A percentile compares a stretch with the other conserved stretches of the same genome.
Conservation (phyloP, 495 filamentous ascomycete genomes). For the Evernia prunastri region DNA sequence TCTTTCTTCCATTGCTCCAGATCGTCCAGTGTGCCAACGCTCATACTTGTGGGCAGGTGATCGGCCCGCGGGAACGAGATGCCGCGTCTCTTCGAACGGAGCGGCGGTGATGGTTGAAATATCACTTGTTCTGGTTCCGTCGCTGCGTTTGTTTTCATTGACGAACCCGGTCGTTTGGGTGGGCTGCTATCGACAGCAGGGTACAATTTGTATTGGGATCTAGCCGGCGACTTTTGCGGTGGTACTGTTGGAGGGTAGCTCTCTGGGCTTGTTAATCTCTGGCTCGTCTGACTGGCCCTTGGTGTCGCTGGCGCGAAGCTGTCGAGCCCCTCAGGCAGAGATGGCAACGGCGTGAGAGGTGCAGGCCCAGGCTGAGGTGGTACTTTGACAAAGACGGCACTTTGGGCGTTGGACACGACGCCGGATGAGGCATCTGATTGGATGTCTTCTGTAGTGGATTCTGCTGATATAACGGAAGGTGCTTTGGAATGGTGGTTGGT, state of each 20-base stretch:
- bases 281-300: slow-evolving; percentile 6
- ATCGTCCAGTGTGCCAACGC: slow-evolving; percentile 2
- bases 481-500: slow-evolving; percentile 14
- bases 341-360: slow-evolving; percentile 35
- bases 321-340: slow-evolving; percentile 32
- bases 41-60: slow-evolving; percentile 1
- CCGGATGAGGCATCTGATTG: slow-evolving; percentile 21
- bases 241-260: slow-evolving; percentile 14
- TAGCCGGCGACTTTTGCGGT: slow-evolving; percentile 16
- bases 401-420: slow-evolving; percentile 21
- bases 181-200: slow-evolving; percentile 4
- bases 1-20: slow-evolving; percentile 2
- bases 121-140: background rate
- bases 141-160: background rate
- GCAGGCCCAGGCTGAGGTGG: slow-evolving; percentile 35
- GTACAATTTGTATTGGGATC: slow-evolving; percentile 10
- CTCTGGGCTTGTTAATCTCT: slow-evolving; percentile 10
- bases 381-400: slow-evolving; percentile 14
- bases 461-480: slow-evolving; percentile 16
- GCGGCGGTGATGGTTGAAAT: slow-evolving; percentile 12
- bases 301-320: slow-evolving; percentile 15
- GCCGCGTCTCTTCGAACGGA: slow-evolving; percentile 5
- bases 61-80: slow-evolving; percentile 1
- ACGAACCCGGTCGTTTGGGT: slow-evolving; percentile 13
- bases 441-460: slow-evolving; percentile 15